Evolutionary conservation across 2,329 filamentous ascomycete genomes (phyloP).

Genomic region (Claviceps humidiphila): DNA sequence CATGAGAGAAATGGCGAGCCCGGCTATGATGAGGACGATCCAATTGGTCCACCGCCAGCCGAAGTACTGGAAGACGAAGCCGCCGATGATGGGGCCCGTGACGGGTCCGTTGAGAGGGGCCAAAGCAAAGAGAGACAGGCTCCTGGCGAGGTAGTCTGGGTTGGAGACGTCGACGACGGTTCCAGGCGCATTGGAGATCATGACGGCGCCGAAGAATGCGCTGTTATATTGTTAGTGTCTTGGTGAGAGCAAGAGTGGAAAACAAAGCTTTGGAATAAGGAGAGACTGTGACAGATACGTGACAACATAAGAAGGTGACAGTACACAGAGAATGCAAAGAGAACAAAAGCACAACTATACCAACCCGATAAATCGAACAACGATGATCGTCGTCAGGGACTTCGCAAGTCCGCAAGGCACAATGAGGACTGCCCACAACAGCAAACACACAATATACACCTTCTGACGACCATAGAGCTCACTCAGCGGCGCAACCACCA

Average conservation of each 20-base stretch:
- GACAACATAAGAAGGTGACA: neutral
- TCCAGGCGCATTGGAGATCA: conserved; percentile 74
- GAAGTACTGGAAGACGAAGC: conserved; percentile 55
- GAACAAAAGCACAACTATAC: conserved; percentile 8
- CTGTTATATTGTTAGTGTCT: conserved; percentile 4
- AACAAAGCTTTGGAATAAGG: neutral
- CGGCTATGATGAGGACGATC: conserved; percentile 62
- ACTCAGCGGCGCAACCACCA: conserved; percentile 61
- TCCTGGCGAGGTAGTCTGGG: conserved; percentile 70
- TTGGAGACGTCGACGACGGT: conserved; percentile 72
- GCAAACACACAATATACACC: conserved; percentile 57
- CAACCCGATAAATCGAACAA: conserved; percentile 59
- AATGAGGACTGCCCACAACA: conserved; percentile 52
- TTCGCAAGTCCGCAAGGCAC: conserved; percentile 59
- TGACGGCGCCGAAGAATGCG: conserved; percentile 50
- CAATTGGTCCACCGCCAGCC: conserved; percentile 87
- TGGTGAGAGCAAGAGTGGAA: neutral
- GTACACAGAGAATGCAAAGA: conserved; percentile 2
- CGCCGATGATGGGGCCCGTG: conserved; percentile 45
- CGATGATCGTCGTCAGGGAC: conserved; percentile 54
- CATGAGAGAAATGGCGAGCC: conserved; percentile 45
- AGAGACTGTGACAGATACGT: too few relatives aligned
- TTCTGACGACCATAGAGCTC: conserved; percentile 55
- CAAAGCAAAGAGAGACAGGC: conserved; percentile 54
- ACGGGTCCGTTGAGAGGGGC: conserved; percentile 68